Evolutionary conservation across 2,329 filamentous ascomycete genomes (phyloP), one percentile per base, ranked within the genome.

Genomic region (Helotiales sp.): DNA sequence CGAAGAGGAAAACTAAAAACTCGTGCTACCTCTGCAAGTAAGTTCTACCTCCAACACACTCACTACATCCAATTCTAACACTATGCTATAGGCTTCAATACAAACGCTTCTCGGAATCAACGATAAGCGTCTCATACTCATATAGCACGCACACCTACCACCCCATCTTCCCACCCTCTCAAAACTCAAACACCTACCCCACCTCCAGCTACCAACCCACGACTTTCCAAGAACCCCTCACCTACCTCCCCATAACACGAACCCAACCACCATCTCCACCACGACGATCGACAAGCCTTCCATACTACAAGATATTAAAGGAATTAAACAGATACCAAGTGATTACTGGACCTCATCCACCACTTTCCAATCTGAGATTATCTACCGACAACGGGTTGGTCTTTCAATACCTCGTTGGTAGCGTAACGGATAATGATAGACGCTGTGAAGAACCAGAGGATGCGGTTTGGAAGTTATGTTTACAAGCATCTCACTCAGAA

Each of bases 231-330:
- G 27, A 30, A 30, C 30, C 13, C 7, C 9, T 51, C 6, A 36
- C 13, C 12, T 54, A 50, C 24, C 52, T 59, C n/a, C 56, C 56
- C 1, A 55, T 55, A 24, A 42, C 47, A 8, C 47, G 40, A 50
- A 33, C 58, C 1, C 44, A 53, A 13, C 54, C 54, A 27, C 62
- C 62, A 25, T 60, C 27, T n/a, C 59, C 59, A 12, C 62, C 62
- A 36, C 47, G 36, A 10, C 36, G 62, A 17, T 55, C 55, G 1
- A 59, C 62, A 2, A 62, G 60, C 2, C 36, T 64, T 5, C 58
- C 60, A 29, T 44, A 48, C 27, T 51, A 44, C 48, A 56, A 47
- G 27, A 49, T 49, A 1, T 31, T 53, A 10, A 55, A 49, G 5
- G 36, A 55, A 13, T 52, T 54, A 29, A 52, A 54, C 22, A 38